Percentiles rank a stretch among this genome's conserved stretches.
phyloP scores from a whole-genome alignment of 257 asterid species.

The Capsicum baccatum region DNA sequence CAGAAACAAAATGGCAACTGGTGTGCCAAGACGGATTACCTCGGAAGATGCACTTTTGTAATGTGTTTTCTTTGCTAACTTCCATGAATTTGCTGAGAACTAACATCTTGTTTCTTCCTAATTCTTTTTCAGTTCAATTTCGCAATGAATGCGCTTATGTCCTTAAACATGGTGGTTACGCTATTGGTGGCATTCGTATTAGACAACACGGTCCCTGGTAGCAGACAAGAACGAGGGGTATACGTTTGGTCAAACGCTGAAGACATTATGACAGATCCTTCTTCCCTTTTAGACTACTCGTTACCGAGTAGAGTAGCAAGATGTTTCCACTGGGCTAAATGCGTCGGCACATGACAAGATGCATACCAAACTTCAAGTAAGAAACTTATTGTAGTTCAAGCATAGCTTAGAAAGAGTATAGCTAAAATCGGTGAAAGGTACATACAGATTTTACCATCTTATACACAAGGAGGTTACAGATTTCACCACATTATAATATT shows the following conservation, averaged over 20 bases:
- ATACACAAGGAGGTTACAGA: background rate
- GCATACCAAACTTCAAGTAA: background rate
- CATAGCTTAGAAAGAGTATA: slow-evolving; percentile 32
- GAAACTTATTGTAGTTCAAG: background rate
- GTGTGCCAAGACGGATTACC: background rate
- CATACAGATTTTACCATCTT: slow-evolving; percentile 28
- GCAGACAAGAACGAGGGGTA: slow-evolving; percentile 83
- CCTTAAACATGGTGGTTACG: slow-evolving; percentile 85
- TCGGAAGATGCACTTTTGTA: background rate
- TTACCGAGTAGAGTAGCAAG: slow-evolving; percentile 64
- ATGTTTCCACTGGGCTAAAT: slow-evolving; percentile 72
- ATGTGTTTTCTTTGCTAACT: background rate
- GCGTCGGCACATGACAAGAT: slow-evolving; percentile 59
- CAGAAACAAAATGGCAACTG: background rate
- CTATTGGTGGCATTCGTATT: slow-evolving; percentile 69
- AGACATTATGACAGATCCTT: slow-evolving; percentile 61
- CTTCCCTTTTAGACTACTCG: slow-evolving; percentile 61
- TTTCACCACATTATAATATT: slow-evolving; percentile 1
- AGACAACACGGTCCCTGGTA: slow-evolving; percentile 94
- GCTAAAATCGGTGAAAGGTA: slow-evolving; percentile 32
- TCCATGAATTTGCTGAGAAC: background rate
- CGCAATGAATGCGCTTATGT: slow-evolving; percentile 77
- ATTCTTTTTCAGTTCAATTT: slow-evolving; percentile 66
- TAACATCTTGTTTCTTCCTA: slow-evolving; percentile 28
- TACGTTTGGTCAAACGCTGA: slow-evolving; percentile 80